phyloP scores from a whole-genome alignment of 192 early-diverging fungal species.

The Backusella tarrabulga region DNA sequence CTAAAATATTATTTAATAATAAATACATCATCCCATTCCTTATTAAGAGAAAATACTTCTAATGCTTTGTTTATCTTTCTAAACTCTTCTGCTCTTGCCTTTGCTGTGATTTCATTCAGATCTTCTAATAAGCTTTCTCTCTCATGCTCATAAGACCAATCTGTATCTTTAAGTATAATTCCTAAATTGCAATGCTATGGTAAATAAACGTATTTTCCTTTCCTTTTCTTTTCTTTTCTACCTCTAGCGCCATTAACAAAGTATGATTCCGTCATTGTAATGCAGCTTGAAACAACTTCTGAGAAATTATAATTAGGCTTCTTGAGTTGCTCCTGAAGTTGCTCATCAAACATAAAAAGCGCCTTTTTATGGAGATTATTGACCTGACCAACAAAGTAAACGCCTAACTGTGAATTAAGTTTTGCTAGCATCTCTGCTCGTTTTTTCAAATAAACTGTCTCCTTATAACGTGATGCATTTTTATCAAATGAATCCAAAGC shows the following conservation, averaged over 20 bases:
- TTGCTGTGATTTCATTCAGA: slow-evolving; percentile 52
- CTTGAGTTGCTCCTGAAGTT: slow-evolving; percentile 23
- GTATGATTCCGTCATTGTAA: slow-evolving; percentile 37
- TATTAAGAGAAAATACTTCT: slow-evolving; percentile 27
- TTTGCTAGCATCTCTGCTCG: slow-evolving; percentile 78
- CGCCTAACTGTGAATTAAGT: slow-evolving; percentile 73
- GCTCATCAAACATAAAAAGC: slow-evolving; percentile 60
- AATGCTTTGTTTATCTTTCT: slow-evolving; percentile 60
- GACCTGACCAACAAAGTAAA: slow-evolving; percentile 84
- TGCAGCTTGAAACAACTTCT: slow-evolving; percentile 48
- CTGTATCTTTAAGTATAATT: slow-evolving; percentile 61
- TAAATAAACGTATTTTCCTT: not conserved
- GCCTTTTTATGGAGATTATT: slow-evolving; percentile 82
- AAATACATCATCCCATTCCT: slow-evolving; percentile 25
- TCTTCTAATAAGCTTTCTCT: slow-evolving; percentile 56
- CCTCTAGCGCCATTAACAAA: slow-evolving; percentile 38
- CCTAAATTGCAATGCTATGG: not conserved
- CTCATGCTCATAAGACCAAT: slow-evolving; percentile 71
- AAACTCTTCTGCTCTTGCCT: slow-evolving; percentile 66
- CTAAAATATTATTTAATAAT: not conserved
- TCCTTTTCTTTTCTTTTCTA: not conserved
- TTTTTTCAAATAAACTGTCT: slow-evolving; percentile 85
- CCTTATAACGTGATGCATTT: slow-evolving; percentile 87
- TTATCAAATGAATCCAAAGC: slow-evolving; percentile 81
- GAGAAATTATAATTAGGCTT: slow-evolving; percentile 59